Percentiles rank a stretch among this genome's conserved stretches.
Conservation (phyloP, 495 filamentous ascomycete genomes). For the Halenospora varia region DNA sequence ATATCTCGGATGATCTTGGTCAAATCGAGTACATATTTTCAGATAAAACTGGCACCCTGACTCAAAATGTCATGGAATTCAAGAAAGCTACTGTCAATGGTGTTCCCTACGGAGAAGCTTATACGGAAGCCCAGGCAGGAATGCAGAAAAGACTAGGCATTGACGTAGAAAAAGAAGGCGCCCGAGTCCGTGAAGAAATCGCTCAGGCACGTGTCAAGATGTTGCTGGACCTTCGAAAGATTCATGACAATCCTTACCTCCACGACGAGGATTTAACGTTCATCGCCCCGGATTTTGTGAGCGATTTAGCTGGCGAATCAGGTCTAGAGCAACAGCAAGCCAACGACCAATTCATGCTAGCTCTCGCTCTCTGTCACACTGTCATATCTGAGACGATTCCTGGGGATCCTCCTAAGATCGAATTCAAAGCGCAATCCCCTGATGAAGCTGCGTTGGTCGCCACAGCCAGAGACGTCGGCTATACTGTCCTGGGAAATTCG, state of each 20-base stretch:
- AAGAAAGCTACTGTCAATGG: slow-evolving; percentile 97
- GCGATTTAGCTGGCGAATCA: slow-evolving; percentile 71
- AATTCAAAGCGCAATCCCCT: slow-evolving; percentile 96
- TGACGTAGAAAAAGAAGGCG: slow-evolving; percentile 75
- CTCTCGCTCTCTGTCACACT: slow-evolving; percentile 90
- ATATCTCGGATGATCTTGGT: slow-evolving; percentile 96
- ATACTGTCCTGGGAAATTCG: slow-evolving; percentile 83
- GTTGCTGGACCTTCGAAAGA: slow-evolving; percentile 63
- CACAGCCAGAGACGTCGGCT: slow-evolving; percentile 92
- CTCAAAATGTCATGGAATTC: slow-evolving; percentile 99
- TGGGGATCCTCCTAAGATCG: slow-evolving; percentile 82
- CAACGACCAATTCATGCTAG: slow-evolving; percentile 89
- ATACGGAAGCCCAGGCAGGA: slow-evolving; percentile 92
- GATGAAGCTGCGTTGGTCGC: slow-evolving; percentile 95
- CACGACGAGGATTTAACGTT: slow-evolving; percentile 89
- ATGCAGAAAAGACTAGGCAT: slow-evolving; percentile 90
- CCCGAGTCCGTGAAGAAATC: slow-evolving; percentile 71
- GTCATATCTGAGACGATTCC: slow-evolving; percentile 89
- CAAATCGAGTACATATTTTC: slow-evolving; percentile 99
- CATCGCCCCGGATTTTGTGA: slow-evolving; percentile 81
- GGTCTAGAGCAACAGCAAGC: slow-evolving; percentile 73
- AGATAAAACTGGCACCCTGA: slow-evolving; percentile 97
- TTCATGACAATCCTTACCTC: slow-evolving; percentile 89
- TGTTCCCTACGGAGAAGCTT: slow-evolving; percentile 91
- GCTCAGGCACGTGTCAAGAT: slow-evolving; percentile 69